Percentiles rank a stretch among this genome's conserved stretches.
Evolutionary conservation across 495 filamentous ascomycete genomes (phyloP).

Genomic region (Podospora pseudopauciseta): DNA sequence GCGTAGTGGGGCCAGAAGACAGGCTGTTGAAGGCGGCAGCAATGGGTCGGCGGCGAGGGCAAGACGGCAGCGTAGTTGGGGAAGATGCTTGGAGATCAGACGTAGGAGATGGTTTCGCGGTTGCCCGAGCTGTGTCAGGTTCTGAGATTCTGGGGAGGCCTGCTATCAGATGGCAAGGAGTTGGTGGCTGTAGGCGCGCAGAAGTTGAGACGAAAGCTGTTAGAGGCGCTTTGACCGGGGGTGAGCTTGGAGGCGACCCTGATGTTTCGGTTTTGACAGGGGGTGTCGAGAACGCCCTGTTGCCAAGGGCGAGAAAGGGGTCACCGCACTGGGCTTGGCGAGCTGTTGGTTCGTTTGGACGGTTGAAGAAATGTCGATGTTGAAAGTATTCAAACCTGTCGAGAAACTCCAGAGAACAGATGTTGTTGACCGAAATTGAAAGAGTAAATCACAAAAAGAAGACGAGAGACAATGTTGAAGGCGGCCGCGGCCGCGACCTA

Average conservation of each 20-base stretch:
- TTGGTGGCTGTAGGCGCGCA: slow-evolving; percentile 24
- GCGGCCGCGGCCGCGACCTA: slow-evolving; percentile 2
- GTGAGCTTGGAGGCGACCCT: slow-evolving; percentile 28
- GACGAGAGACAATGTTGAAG: neutral
- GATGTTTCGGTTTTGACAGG: slow-evolving; percentile 42
- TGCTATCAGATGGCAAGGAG: slow-evolving; percentile 34
- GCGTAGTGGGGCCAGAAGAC: neutral
- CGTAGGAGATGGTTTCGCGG: slow-evolving; percentile 39
- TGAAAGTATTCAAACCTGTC: neutral
- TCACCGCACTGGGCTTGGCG: neutral
- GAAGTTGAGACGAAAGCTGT: slow-evolving; percentile 45
- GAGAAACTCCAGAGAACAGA: neutral
- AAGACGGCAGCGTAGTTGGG: slow-evolving; percentile 3
- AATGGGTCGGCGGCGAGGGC: slow-evolving; percentile 13
- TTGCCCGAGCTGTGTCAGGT: slow-evolving; percentile 39
- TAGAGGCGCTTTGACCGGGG: slow-evolving; percentile 40
- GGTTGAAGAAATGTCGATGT: neutral
- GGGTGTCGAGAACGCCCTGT: slow-evolving; percentile 1
- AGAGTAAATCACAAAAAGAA: neutral
- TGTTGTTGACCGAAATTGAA: neutral
- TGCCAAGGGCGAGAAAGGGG: neutral
- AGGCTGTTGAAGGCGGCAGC: neutral
- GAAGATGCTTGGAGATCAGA: slow-evolving; percentile 30
- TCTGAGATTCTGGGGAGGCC: slow-evolving; percentile 20
- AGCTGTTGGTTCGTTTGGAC: neutral